Conservation (phyloP, 108 stramenopile species). For the Skeletonema potamos region DNA sequence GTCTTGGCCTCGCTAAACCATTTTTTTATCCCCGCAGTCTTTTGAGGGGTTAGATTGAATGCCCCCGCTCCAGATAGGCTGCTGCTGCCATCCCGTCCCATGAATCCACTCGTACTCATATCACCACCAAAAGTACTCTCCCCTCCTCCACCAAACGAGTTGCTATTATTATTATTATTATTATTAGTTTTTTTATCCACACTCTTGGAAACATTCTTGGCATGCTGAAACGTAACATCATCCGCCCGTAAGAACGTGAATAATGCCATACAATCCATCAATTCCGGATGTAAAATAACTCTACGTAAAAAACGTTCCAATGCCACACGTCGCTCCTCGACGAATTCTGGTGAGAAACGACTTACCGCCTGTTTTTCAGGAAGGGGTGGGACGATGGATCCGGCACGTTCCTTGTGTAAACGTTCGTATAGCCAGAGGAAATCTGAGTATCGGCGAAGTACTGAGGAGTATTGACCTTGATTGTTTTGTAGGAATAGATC, state of each 20-base stretch:
- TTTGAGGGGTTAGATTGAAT: conserved; percentile 43
- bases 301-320: conserved; percentile 90
- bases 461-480: conserved; percentile 57
- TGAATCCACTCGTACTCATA: background rate
- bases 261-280: conserved; percentile 75
- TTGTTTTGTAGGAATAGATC: conserved; percentile 51
- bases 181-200: conserved; percentile 4
- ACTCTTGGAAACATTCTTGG: conserved; percentile 60
- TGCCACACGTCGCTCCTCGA: conserved; percentile 81
- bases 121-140: conserved; percentile 30
- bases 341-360: conserved; percentile 87
- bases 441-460: conserved; percentile 94
- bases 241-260: conserved; percentile 91
- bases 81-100: background rate
- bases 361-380: conserved; percentile 96
- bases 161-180: too few species aligned
- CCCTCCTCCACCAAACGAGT: too few species aligned
- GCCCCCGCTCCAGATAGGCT: conserved; percentile 36
- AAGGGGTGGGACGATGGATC: conserved; percentile 94
- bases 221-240: conserved; percentile 78
- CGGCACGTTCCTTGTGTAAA: conserved; percentile 86
- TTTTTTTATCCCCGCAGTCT: conserved; percentile 77
- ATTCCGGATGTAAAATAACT: conserved; percentile 89
- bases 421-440: conserved; percentile 94
- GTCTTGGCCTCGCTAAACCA: conserved; percentile 92